A percentile compares a stretch with the other conserved stretches of the same genome.
phyloP scores from a whole-genome alignment of 352 stramenopile species.

The Lagenidium giganteum region DNA sequence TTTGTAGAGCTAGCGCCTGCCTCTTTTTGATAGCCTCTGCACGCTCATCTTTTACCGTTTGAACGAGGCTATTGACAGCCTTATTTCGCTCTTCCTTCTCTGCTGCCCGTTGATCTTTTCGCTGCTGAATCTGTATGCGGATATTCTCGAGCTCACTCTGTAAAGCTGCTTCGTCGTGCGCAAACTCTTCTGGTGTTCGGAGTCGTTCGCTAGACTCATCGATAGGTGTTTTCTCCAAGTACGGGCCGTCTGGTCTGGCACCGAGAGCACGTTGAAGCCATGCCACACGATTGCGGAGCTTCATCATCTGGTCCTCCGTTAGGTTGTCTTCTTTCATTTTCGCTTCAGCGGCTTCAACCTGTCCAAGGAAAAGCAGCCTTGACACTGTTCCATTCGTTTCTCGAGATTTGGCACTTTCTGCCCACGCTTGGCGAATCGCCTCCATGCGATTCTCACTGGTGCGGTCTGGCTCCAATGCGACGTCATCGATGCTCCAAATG shows the following conservation, averaged over 20 bases:
- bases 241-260: neutral
- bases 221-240: neutral
- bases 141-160: too few species aligned
- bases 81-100: neutral
- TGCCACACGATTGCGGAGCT: conserved; percentile 29
- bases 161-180: conserved; percentile 1
- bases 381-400: conserved; percentile 51
- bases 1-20: too few species aligned
- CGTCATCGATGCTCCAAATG: conserved; percentile 57
- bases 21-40: conserved; percentile 7
- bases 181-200: conserved; percentile 5
- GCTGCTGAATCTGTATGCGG: too few species aligned
- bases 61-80: neutral
- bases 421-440: conserved; percentile 42
- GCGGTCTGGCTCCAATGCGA: conserved; percentile 55
- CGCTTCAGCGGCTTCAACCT: conserved; percentile 28
- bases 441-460: conserved; percentile 47
- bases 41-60: conserved; percentile 11
- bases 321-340: conserved; percentile 35
- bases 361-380: conserved; percentile 37
- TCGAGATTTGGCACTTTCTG: conserved; percentile 43
- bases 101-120: neutral
- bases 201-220: neutral
- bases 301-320: conserved; percentile 38
- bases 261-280: conserved; percentile 28